These are phyloP conservation scores for Hapsidospora chrysogenum DNA, from an alignment of 495 filamentous ascomycete species.

Conservation along the genomic window DNA sequence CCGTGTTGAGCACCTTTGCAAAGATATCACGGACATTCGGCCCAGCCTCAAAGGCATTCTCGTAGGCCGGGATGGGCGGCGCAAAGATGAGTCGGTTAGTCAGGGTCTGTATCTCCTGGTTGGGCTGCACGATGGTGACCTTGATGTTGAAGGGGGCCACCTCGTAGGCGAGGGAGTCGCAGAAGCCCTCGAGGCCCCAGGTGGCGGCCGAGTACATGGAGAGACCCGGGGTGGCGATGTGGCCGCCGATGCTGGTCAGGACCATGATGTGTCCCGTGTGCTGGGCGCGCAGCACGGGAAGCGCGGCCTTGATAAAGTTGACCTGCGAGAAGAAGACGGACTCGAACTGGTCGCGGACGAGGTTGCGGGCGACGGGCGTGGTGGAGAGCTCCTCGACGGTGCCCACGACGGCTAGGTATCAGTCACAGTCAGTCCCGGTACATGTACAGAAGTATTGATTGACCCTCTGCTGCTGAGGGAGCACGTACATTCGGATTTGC, in stretches of 20 bases:
- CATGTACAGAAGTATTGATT: not conserved
- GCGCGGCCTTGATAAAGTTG: constrained; percentile 81
- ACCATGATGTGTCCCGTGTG: constrained; percentile 79
- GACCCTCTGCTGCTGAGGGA: not conserved
- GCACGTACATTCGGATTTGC: constrained; percentile 59
- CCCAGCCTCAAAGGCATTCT: constrained; percentile 54
- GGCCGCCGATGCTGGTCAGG: constrained; percentile 75
- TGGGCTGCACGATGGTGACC: constrained; percentile 83
- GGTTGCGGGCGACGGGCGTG: constrained; percentile 50
- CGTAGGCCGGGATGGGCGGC: constrained; percentile 58
- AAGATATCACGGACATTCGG: constrained; percentile 70
- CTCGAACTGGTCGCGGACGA: constrained; percentile 85
- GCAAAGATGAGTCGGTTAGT: constrained; percentile 74
- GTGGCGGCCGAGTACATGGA: constrained; percentile 81
- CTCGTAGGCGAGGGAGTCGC: constrained; percentile 91
- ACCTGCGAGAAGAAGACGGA: constrained; percentile 86
- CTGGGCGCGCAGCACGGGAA: constrained; percentile 65
- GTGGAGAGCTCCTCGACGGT: constrained; percentile 81
- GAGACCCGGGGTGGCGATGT: constrained; percentile 84
- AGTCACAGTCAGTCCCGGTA: constrained; percentile 4
- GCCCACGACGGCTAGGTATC: constrained; percentile 55
- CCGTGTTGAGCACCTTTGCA: constrained; percentile 45
- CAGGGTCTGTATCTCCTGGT: constrained; percentile 64
- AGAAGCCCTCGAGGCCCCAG: constrained; percentile 96
- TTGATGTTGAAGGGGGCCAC: constrained; percentile 96